These are phyloP conservation scores for Xylaria sp. DNA, from an alignment of 2,329 filamentous ascomycete species.

Conservation along the genomic window DNA sequence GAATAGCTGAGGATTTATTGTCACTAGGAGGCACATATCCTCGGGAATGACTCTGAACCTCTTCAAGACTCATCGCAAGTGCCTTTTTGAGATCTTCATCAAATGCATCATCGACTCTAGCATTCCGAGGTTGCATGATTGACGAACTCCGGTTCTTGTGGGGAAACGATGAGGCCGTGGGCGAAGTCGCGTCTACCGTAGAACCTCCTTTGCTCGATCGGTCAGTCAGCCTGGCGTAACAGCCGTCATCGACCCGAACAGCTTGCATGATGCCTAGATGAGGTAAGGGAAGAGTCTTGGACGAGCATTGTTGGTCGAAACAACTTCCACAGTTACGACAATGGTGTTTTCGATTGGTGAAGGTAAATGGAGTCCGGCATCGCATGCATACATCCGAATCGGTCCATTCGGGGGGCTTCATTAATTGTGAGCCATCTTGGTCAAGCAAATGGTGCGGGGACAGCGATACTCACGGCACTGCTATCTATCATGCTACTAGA, in stretches of 20 bases:
- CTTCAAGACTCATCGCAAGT: conserved; percentile 95
- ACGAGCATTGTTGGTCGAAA: conserved; percentile 94
- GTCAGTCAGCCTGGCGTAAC: conserved; percentile 85
- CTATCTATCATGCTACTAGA: conserved; percentile 98
- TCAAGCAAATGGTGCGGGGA: neutral
- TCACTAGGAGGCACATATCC: conserved; percentile 70
- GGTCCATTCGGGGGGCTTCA: conserved; percentile 90
- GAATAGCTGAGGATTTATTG: conserved; percentile 41
- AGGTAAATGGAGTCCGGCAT: conserved; percentile 92
- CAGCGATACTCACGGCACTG: conserved; percentile 72
- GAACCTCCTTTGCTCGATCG: conserved; percentile 60
- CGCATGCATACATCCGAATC: conserved; percentile 99
- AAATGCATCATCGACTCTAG: conserved; percentile 86
- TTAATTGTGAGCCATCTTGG: conserved; percentile 29
- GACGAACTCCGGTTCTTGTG: conserved; percentile 69
- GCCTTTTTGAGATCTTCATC: conserved; percentile 95
- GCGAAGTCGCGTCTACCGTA: conserved; percentile 48
- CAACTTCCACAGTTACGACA: conserved; percentile 98
- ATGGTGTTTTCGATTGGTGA: conserved; percentile 98
- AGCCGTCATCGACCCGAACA: conserved; percentile 95
- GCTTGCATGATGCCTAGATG: conserved; percentile 91
- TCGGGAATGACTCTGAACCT: conserved; percentile 76
- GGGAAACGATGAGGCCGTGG: conserved; percentile 51
- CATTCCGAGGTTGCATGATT: conserved; percentile 85
- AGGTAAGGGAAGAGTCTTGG: conserved; percentile 84